A percentile compares a stretch with the other conserved stretches of the same genome.
Evolutionary conservation across 139 green algal genomes (phyloP).

Genomic region (Chlorella sp.): DNA sequence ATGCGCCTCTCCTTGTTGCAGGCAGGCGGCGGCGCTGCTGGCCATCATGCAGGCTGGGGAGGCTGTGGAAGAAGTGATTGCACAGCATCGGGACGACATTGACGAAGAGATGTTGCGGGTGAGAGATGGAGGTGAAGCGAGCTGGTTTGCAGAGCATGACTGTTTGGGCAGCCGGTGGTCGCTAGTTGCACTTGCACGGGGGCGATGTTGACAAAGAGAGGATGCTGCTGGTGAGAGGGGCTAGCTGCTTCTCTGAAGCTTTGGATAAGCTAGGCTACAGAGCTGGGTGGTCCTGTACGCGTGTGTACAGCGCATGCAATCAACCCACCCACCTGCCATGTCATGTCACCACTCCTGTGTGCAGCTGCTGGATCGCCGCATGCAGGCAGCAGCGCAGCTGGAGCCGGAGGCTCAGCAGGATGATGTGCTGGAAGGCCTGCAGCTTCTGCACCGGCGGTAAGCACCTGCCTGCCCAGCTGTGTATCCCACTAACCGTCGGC

Average conservation of each 20-base stretch:
- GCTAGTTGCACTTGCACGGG: background rate
- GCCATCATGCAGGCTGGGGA: slow-evolving; percentile 32
- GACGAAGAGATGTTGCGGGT: slow-evolving; percentile 23
- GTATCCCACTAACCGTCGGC: background rate
- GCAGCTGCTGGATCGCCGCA: slow-evolving; percentile 31
- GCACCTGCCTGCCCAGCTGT: background rate
- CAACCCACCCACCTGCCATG: no score
- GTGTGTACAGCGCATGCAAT: no score
- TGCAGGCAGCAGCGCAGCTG: slow-evolving; percentile 9
- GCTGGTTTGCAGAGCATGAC: no score
- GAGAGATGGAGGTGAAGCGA: no score
- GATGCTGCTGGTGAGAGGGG: no score
- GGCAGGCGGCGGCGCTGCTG: slow-evolving; percentile 23
- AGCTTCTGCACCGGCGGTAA: slow-evolving; percentile 23
- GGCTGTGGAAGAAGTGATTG: slow-evolving; percentile 23
- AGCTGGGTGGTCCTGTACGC: background rate
- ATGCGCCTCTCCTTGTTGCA: background rate
- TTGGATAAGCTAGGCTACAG: background rate
- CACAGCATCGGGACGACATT: slow-evolving; percentile 6
- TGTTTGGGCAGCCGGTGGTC: no score
- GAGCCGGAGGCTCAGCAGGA: background rate
- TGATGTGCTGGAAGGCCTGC: slow-evolving; percentile 22
- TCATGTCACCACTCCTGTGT: background rate
- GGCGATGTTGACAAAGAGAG: background rate
- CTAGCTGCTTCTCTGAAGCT: background rate